Base-by-base conservation (phyloP, 257 asterid species). In the Jacaranda copaia region DNA sequence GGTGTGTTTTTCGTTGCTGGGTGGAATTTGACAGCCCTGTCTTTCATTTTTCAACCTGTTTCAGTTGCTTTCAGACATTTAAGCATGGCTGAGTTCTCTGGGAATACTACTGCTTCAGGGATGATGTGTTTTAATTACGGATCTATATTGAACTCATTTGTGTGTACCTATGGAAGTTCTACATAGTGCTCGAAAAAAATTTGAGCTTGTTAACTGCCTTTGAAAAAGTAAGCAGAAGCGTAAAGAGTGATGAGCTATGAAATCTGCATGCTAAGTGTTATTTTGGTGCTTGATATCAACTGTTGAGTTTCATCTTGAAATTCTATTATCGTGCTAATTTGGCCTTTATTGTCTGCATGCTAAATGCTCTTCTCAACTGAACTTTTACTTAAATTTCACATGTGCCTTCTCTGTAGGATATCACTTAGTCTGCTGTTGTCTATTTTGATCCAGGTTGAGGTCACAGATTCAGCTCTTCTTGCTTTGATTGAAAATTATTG, bases 401-500 rank as follows among this genome's bases (percentile, higher is more conserved):
- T 9, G 25, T 56, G 53, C 63, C 20, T 42, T 63, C 73, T 52
- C 46, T 51, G 61, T 57, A 1, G n/a, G 60, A 57, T 62, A 80
- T 76, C 65, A 38, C 75, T 81, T 61, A 59, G 32, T 65, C 68
- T 64, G 73, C 38, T 36, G 18, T 77, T 36, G 25, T 76, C 4
- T 72, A 82, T 72, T 39, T 72, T 78, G 73, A 49, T 64, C 58
- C 91, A 96, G 98, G 99, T 96, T 73, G 97, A 93, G 85, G 90
- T 96, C 82, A 90, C 97, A 56, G 91, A 91, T 87, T 78, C 93
- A 57, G 97, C 99, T 70, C 96, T 93, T 77, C 97, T 96, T 68
- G 91, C 91, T 67, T 81, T 96, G 82, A 91, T 93, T 53, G 99
- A 96, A 84, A 93, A 87, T 87, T 96, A 96, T 80, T 96, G 98